These are phyloP conservation scores for Tylopilus cervinicoccineus DNA, from an alignment of 768 basidiomycete genomes.

Conservation along the genomic window DNA sequence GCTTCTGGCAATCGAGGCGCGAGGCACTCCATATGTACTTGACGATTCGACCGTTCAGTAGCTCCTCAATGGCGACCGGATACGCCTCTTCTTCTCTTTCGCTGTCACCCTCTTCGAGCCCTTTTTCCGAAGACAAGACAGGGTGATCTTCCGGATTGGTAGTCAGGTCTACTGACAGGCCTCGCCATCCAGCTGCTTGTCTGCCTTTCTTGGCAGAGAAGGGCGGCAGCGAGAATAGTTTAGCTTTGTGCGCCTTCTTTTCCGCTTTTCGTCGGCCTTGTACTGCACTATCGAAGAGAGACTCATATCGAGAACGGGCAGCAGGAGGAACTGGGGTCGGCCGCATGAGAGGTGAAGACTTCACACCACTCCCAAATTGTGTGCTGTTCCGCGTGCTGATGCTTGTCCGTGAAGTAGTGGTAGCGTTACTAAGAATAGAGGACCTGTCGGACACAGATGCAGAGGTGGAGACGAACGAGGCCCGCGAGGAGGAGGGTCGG, in stretches of 20 bases:
- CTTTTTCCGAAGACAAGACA: constrained; percentile 10
- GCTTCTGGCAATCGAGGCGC: constrained; percentile 45
- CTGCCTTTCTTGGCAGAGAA: constrained; percentile 41
- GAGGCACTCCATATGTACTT: constrained; percentile 62
- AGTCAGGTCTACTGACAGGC: constrained; percentile 64
- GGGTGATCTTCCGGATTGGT: constrained; percentile 39
- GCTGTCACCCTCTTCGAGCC: constrained; percentile 9
- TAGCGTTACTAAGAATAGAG: constrained; percentile 51
- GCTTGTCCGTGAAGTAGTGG: constrained; percentile 39
- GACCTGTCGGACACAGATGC: constrained; percentile 58
- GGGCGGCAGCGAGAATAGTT: constrained; percentile 32
- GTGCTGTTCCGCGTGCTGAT: constrained; percentile 30
- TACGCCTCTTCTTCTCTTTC: constrained; percentile 27
- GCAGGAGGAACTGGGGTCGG: constrained; percentile 65
- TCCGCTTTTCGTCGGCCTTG: constrained; percentile 42
- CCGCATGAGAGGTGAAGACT: constrained; percentile 37
- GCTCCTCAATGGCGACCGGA: constrained; percentile 40
- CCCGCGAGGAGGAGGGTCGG: constrained; percentile 33
- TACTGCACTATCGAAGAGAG: constrained; percentile 60
- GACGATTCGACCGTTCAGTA: constrained; percentile 53
- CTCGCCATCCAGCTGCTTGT: constrained; percentile 72
- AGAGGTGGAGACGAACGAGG: constrained; percentile 34
- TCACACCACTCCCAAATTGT: constrained; percentile 17
- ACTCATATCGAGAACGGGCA: constrained; percentile 63
- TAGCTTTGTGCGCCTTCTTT: constrained; percentile 24